Base-by-base conservation (phyloP, 805 yeast genomes). In the Wickerhamomyces rabaulensis region DNA sequence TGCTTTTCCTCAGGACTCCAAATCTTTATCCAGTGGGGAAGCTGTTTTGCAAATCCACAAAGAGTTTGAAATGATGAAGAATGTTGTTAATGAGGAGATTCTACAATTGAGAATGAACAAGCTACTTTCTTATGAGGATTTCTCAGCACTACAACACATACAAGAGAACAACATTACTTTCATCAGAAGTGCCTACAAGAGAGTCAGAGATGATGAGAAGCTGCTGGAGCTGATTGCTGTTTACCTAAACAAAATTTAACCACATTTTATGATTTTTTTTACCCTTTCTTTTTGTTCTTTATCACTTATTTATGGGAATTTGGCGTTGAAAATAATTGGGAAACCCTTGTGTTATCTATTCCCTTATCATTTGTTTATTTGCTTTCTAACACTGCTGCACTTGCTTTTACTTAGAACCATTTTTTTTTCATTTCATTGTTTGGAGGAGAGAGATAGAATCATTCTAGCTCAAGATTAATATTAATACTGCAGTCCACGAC, bases 51-150 rank as follows among this genome's bases (percentile, higher is more conserved):
- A 43, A 8, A 52, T 57, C 13, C 57, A 57, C 36, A 53, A 52
- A 21, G 57, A 55, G 29, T 48, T 52, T 43, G 58, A 55, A 40
- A 27, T 37, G 21, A 57, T 58, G 59, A 56, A 52, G 42, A 16
- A 33, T 16, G 50, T 46, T 10, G 57, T 58, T 3, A 49, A 42
- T 21, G 60, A 58, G 39, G 52, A 51, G 37, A 43, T 58, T 4
- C 26, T 56, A 4, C 51, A 51, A 13, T 35, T 58, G 29, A 41
- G 61, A 17, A 40, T 52, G 25, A 42, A 42, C 19, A 56, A 53
- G 27, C 15, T 51, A 8, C 51, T 58, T 12, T 46, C 40, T 2
- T 46, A 48, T 35, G 52, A 49, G 4, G 63, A 55, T 19, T 58
- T 57, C 39, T 29, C 50, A 15, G 40, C 42, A 9, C 26, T 54